Base-by-base conservation (phyloP, 768 basidiomycete genomes). In the Podaxis sp. region DNA sequence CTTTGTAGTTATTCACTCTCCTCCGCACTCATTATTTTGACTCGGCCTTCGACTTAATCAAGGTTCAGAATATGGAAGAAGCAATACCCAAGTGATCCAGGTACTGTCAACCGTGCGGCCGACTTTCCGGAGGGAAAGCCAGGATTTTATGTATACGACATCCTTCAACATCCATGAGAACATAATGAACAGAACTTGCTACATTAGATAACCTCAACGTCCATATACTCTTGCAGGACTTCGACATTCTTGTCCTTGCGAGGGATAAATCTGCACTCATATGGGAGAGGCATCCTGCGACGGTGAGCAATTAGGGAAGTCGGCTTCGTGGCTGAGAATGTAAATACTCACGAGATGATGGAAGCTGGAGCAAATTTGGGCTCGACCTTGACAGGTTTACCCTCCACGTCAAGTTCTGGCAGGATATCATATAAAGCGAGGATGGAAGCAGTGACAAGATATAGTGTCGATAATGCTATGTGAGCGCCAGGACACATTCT, bases 351-450 rank as follows among this genome's bases (percentile, higher is more conserved):
- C 64, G 60, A 59, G 27, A 58, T 40, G 12, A 62, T 17, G 4
- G 49, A 55, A 3, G 33, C 54, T 11, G 64, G n/a, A 24, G 56
- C 19, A 12, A 57, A 53, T 38, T 62, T 29, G 13, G 53, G 27
- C 4, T 33, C 29, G 36, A 62, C 51, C 19, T 57, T 22, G 22
- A 65, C 58, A 3, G 64, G 43, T 3, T 41, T 43, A n/a, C 64
- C 63, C 1, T 57, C 25, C 15, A 17, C 55, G 24, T 66, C 59
- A 29, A 43, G 49, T 33, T 53, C 59, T 19, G 61, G 66, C 22
- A 65, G 63, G 33, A 68, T 66, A 56, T 70, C 66, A 46, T 57
- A 66, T 33, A 59, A 25, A 33, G 68, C 57, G 59, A 67, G 65
- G 58, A 63, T 49, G 12, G 63, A 63, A 8, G 55, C 59, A 8